phyloP scores from a whole-genome alignment of 1,139 yeast species.

The Pneumocystis murina region DNA sequence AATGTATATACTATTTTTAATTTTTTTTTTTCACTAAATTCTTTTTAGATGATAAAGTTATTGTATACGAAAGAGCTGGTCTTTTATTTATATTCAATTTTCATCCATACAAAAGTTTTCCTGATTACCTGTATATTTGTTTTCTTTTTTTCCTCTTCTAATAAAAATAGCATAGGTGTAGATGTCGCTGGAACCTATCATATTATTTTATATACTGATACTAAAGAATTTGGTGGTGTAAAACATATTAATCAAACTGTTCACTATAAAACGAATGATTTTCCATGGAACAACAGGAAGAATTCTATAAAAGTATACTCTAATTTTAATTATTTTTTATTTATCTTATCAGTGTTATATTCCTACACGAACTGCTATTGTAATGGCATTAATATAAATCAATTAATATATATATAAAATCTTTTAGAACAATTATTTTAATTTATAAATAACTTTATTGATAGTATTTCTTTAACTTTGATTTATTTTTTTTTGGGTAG shows the following conservation, averaged over 20 bases:
- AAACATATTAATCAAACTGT: slow-evolving; percentile 43
- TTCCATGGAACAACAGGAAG: slow-evolving; percentile 64
- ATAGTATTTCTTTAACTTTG: background rate
- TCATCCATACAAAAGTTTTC: slow-evolving; percentile 65
- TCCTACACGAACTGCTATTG: slow-evolving; percentile 70
- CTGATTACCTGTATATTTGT: background rate
- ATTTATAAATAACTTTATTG: background rate
- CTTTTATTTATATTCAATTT: slow-evolving; percentile 75
- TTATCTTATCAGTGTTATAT: slow-evolving; percentile 22
- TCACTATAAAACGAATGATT: slow-evolving; percentile 50
- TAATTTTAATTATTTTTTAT: background rate
- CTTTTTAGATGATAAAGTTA: slow-evolving; percentile 45
- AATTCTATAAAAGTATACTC: slow-evolving; percentile 65
- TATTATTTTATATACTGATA: slow-evolving; percentile 63
- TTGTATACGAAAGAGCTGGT: slow-evolving; percentile 80
- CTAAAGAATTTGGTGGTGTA: slow-evolving; percentile 61
- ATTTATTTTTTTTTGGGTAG: too few relatives aligned
- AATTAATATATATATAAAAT: background rate
- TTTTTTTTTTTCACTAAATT: background rate
- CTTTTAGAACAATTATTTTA: background rate
- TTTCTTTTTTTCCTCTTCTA: slow-evolving; percentile 14
- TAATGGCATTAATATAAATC: slow-evolving; percentile 33
- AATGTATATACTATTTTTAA: background rate
- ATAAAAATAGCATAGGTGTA: slow-evolving; percentile 82
- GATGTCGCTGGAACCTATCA: slow-evolving; percentile 63